Conservation (phyloP, 139 green algal species). For the Volvox reticuliferus region DNA sequence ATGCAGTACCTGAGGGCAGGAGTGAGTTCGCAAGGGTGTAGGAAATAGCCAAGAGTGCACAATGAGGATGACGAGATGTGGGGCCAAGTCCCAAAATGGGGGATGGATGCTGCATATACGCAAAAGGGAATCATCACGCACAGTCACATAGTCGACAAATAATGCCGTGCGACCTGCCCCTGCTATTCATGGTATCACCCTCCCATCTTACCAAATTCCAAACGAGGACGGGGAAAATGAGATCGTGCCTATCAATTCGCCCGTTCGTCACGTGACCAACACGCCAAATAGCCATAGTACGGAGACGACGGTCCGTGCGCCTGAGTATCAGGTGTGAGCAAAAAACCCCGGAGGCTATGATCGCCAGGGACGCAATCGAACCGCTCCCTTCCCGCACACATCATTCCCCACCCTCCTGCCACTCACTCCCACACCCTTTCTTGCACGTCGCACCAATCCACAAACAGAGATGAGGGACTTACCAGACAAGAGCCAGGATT, state of each 20-base stretch:
- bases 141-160: too few relatives aligned
- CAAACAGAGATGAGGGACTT: not conserved
- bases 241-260: too few relatives aligned
- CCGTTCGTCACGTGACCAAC: too few relatives aligned
- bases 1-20: constrained; percentile 48
- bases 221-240: too few relatives aligned
- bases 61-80: not conserved
- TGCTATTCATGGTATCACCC: too few relatives aligned
- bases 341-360: not conserved
- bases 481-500: constrained; percentile 51
- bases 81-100: not conserved
- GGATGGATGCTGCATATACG: not conserved
- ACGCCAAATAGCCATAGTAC: too few relatives aligned
- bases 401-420: too few relatives aligned
- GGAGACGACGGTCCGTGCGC: too few relatives aligned
- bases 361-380: not conserved
- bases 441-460: not conserved
- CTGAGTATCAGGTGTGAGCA: not conserved
- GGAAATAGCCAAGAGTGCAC: not conserved
- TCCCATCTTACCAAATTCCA: too few relatives aligned
- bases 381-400: not conserved
- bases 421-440: too few relatives aligned
- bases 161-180: too few relatives aligned
- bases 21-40: not conserved
- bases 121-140: too few relatives aligned